phyloP scores from a whole-genome alignment of 495 filamentous ascomycete genomes.

The Cryomyces minteri region DNA sequence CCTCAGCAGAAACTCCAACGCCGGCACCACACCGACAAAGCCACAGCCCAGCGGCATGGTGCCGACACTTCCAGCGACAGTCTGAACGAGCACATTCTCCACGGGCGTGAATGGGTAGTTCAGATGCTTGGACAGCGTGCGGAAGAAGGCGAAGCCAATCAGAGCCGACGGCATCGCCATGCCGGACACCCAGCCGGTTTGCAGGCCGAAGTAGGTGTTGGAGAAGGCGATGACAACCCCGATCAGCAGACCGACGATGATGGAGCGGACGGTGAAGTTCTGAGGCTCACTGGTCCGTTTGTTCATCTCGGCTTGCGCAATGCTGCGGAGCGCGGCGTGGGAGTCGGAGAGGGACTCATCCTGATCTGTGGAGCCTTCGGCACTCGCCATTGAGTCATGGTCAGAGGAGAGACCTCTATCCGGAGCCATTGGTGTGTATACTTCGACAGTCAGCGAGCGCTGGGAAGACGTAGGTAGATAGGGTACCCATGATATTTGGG shows the following conservation, averaged over 20 bases:
- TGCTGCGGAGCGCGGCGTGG: neutral
- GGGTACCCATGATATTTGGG: too few relatives aligned
- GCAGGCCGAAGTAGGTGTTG: constrained; percentile 95
- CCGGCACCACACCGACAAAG: constrained; percentile 86
- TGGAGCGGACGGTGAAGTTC: constrained; percentile 70
- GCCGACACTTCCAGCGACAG: constrained; percentile 83
- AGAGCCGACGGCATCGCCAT: constrained; percentile 89
- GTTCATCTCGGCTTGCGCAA: constrained; percentile 3
- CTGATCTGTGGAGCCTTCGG: too few relatives aligned
- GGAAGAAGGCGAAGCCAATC: constrained; percentile 95
- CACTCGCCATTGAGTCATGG: too few relatives aligned
- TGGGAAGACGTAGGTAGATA: too few relatives aligned
- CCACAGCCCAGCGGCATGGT: constrained; percentile 96
- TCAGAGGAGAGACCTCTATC: too few relatives aligned
- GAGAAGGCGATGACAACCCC: constrained; percentile 84
- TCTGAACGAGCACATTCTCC: constrained; percentile 96
- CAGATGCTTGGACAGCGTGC: constrained; percentile 49
- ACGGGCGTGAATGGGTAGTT: constrained; percentile 74
- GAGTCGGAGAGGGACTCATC: neutral
- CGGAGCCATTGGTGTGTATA: too few relatives aligned
- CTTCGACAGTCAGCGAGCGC: too few relatives aligned
- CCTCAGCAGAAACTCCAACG: constrained; percentile 68
- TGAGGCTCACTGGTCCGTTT: constrained; percentile 17
- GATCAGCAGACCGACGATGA: constrained; percentile 64
- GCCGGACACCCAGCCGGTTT: constrained; percentile 79